Evolutionary conservation across 2,329 filamentous ascomycete species (phyloP).

Genomic region (Monosporascus sp.): DNA sequence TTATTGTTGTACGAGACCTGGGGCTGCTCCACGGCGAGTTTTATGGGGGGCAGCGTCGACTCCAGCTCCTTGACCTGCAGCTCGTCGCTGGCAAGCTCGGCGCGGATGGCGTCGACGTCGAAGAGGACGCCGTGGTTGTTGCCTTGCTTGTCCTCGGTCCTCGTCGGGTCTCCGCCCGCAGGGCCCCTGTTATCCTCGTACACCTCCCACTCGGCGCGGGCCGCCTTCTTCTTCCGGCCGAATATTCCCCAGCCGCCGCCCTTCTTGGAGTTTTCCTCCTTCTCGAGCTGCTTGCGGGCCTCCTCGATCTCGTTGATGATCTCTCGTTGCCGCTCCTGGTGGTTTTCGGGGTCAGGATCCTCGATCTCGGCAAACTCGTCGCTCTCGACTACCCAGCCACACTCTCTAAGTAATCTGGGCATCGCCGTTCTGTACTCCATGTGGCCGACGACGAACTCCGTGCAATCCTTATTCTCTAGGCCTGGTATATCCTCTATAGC

Average conservation of each 20-base stretch:
- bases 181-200: conserved; percentile 60
- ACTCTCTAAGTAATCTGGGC: conserved; percentile 78
- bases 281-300: conserved; percentile 79
- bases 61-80: conserved; percentile 72
- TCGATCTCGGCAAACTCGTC: conserved; percentile 97
- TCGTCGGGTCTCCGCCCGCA: conserved; percentile 14
- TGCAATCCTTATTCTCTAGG: conserved; percentile 85
- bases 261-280: conserved; percentile 63
- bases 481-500: conserved; percentile 70
- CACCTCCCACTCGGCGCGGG: conserved; percentile 90
- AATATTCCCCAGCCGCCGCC: conserved; percentile 60
- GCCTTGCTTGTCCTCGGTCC: conserved; percentile 41
- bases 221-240: conserved; percentile 69
- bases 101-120: conserved; percentile 89
- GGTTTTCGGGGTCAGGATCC: conserved; percentile 92
- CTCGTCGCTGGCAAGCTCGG: conserved; percentile 69
- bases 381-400: conserved; percentile 85
- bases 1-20: conserved; percentile 19
- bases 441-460: conserved; percentile 79
- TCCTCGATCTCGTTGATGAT: conserved; percentile 96
- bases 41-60: conserved; percentile 86
- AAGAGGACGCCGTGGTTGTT: conserved; percentile 70
- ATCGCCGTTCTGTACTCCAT: conserved; percentile 96
- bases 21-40: conserved; percentile 53
- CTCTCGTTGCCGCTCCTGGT: conserved; percentile 79